phyloP scores from a whole-genome alignment of 768 basidiomycete species.

The Galerina sulciceps region DNA sequence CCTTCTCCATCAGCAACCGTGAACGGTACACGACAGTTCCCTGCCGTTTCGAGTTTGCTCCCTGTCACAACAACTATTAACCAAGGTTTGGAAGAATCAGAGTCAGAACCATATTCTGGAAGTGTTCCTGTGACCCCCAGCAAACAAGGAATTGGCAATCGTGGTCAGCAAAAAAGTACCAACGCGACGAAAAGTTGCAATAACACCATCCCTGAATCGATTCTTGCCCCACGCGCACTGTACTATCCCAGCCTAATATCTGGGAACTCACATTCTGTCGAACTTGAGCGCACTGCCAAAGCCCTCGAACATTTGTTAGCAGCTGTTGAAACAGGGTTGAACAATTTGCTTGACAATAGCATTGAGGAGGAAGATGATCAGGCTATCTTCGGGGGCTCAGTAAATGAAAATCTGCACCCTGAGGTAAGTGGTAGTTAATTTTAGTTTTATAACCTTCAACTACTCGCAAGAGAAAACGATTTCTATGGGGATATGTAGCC shows the following conservation, averaged over 20 bases:
- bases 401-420: neutral
- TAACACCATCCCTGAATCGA: neutral
- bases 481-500: conserved; percentile 49
- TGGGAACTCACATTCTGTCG: conserved; percentile 60
- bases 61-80: conserved; percentile 6
- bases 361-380: conserved; percentile 65
- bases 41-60: conserved; percentile 20
- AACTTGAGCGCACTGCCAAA: conserved; percentile 75
- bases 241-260: conserved; percentile 64
- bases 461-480: neutral
- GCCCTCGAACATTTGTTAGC: conserved; percentile 79
- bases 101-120: neutral
- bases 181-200: neutral
- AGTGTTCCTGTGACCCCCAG: neutral
- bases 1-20: conserved; percentile 55
- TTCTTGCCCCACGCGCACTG: conserved; percentile 35
- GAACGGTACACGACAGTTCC: conserved; percentile 39
- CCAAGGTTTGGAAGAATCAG: neutral
- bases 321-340: conserved; percentile 73
- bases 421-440: neutral
- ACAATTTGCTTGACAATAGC: conserved; percentile 64
- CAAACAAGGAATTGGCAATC: neutral
- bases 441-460: neutral
- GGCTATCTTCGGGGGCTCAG: conserved; percentile 1
- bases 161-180: neutral